phyloP scores from a whole-genome alignment of 345 rosid species.

The Brassica juncea region DNA sequence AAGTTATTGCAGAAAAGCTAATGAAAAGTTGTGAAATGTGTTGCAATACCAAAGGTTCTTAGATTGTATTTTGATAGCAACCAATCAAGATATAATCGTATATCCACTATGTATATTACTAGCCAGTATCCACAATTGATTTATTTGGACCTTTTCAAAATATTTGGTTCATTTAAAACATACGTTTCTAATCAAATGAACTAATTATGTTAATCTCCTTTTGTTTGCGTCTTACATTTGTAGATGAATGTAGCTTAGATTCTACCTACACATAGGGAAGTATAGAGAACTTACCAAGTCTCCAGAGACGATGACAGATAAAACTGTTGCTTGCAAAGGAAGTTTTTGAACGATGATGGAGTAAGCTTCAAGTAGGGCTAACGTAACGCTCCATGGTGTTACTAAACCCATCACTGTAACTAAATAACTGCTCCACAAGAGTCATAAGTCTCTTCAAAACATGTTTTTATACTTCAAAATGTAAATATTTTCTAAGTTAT shows the following conservation, averaged over 20 bases:
- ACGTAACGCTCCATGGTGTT: conserved; percentile 61
- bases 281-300: conserved; percentile 51
- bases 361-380: conserved; percentile 62
- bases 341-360: conserved; percentile 45
- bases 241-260: neutral
- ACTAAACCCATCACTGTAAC: conserved; percentile 70
- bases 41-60: conserved; percentile 10
- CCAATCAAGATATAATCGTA: conserved; percentile 11
- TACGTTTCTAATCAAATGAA: conserved; percentile 1
- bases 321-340: conserved; percentile 49
- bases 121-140: conserved; percentile 21
- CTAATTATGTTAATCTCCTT: neutral
- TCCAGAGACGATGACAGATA: conserved; percentile 52
- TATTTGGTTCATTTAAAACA: conserved; percentile 5
- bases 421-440: conserved; percentile 53
- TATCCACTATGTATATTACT: conserved; percentile 30
- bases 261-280: neutral
- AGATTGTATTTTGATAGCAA: conserved; percentile 24
- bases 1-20: conserved; percentile 15
- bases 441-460: conserved; percentile 2
- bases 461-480: neutral
- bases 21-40: conserved; percentile 27
- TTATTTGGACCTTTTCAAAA: conserved; percentile 19
- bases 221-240: conserved; percentile 1
- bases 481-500: neutral